These are phyloP conservation scores for Saccharomycopsis synnaedendra DNA, from an alignment of 805 yeast species.

Conservation along the genomic window DNA sequence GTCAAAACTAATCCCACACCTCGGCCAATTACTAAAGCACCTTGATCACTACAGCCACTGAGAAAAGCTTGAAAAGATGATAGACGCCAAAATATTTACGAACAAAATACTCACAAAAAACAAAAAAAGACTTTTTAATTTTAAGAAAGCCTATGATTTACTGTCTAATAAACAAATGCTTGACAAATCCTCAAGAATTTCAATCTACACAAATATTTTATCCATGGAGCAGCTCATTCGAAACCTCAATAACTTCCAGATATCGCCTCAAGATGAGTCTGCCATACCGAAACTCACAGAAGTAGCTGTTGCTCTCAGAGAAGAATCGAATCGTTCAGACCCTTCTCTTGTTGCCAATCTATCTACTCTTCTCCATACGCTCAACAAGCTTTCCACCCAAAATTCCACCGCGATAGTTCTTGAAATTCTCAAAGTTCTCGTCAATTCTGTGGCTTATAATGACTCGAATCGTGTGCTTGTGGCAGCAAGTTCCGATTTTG, in stretches of 20 bases:
- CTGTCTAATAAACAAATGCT: too few relatives aligned
- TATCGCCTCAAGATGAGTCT: neutral
- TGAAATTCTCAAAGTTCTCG: constrained; percentile 11
- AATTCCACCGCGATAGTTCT: neutral
- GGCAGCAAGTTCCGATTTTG: neutral
- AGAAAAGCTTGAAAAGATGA: too few relatives aligned
- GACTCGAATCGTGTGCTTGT: constrained; percentile 9
- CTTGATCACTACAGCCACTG: too few relatives aligned
- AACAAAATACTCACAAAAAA: too few relatives aligned
- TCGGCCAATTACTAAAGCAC: too few relatives aligned
- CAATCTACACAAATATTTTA: too few relatives aligned
- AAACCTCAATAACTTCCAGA: neutral
- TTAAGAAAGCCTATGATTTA: too few relatives aligned
- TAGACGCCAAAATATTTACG: too few relatives aligned
- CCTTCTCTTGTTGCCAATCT: neutral
- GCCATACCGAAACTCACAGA: neutral
- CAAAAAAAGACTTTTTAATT: too few relatives aligned
- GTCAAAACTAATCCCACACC: too few relatives aligned
- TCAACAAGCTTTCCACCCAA: neutral
- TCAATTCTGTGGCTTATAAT: constrained; percentile 13
- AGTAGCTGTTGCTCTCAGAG: neutral
- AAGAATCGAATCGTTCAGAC: neutral
- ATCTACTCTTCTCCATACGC: neutral
- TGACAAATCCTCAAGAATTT: too few relatives aligned
- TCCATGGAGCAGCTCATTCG: too few relatives aligned